phyloP scores from a whole-genome alignment of 2,329 filamentous ascomycete genomes.

The Dactylonectria estremocensis region DNA sequence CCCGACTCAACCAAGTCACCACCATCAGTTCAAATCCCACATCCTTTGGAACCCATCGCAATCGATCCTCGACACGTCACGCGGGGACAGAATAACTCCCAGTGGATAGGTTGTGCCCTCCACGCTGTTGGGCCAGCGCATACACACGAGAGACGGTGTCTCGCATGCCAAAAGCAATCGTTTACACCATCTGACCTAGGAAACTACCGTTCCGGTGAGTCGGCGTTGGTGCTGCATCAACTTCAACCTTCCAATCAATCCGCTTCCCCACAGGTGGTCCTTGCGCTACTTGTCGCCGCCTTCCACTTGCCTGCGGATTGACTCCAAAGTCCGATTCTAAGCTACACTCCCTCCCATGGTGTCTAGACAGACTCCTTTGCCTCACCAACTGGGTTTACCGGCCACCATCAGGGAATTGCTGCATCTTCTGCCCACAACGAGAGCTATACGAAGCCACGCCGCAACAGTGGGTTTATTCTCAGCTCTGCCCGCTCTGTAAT shows the following conservation, averaged over 20 bases:
- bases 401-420: constrained; percentile 8
- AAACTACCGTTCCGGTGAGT: constrained; percentile 11
- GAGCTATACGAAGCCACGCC: constrained; percentile 20
- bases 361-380: background rate
- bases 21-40: constrained; percentile 28
- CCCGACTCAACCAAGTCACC: background rate
- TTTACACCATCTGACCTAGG: background rate
- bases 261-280: background rate
- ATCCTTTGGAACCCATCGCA: background rate
- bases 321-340: too few species aligned
- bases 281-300: background rate
- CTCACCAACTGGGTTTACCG: background rate
- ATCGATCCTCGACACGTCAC: constrained; percentile 6
- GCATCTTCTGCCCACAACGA: constrained; percentile 10
- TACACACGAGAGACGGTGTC: constrained; percentile 16
- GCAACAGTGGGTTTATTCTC: constrained; percentile 6
- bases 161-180: constrained; percentile 5
- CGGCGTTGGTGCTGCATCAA: constrained; percentile 5
- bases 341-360: background rate
- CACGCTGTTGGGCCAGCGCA: background rate
- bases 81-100: background rate
- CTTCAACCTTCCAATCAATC: background rate
- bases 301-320: too few species aligned
- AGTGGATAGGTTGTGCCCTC: background rate
- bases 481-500: constrained; percentile 1